Evolutionary conservation across 306 rosid species (phyloP), one percentile per base, ranked within the genome.

Genomic region (Prunus armeniaca): DNA sequence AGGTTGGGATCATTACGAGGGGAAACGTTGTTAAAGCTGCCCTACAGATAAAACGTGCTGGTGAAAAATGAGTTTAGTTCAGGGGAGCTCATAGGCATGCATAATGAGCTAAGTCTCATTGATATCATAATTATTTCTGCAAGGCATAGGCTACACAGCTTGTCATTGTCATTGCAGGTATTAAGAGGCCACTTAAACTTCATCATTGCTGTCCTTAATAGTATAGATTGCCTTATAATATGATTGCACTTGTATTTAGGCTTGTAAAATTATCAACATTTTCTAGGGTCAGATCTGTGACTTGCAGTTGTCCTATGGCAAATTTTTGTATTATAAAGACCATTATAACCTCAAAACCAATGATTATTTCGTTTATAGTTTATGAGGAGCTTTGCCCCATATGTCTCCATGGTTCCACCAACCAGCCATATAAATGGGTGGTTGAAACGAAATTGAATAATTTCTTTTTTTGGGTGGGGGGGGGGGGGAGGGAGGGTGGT

Each of bases 1-100:
- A 94, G 99, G 97, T 89, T 85, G 98, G 97, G 43, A 87, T 95
- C 69, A 86, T 95, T 55, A 89, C 98, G 17, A 84, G 98, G 82
- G 97, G 98, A 60, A 86, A 89, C 73, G 92, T 95, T 46, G 97
- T 95, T 51, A 88, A 85, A 84, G 98, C 97, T 63, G 97, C 98
- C 25, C 87, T 95, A 67, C 88, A 86, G 78, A 86, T 93, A 73
- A 92, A 95, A 82, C 93, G 91, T 0, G 86, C 88, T 0, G 72
- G 72, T 69, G 82, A 86, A 54, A 78, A 79, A 43, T 69, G 70
- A 58, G 12, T 71, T 3, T 75, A 78, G 81, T 80, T 54, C 38
- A 18, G 27, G 71, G 62, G 65, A 69, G 75, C 65, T 72, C 67
- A 75, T 69, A 54, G 58, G 20, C 67, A 3, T 45, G 49, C 9